phyloP scores from a whole-genome alignment of 306 rosid genomes.

The Lathyrus tuberosus region DNA sequence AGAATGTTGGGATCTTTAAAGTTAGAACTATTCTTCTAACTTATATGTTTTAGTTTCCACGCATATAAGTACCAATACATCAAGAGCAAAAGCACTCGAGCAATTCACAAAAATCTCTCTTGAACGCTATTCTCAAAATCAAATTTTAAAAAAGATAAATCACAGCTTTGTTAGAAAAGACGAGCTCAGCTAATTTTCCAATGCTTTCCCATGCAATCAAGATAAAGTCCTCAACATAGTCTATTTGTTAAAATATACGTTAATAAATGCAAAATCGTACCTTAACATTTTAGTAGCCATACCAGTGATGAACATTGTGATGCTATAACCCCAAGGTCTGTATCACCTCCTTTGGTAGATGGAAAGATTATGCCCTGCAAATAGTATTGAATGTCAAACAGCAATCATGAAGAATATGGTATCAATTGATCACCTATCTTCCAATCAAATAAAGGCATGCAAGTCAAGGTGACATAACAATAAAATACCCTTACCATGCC shows the following conservation, averaged over 20 bases:
- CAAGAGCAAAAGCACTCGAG: not conserved
- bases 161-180: constrained; percentile 2
- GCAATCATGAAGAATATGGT: constrained; percentile 12
- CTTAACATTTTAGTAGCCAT: constrained; percentile 37
- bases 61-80: not conserved
- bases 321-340: constrained; percentile 65
- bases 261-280: constrained; percentile 15
- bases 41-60: not conserved
- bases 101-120: constrained; percentile 3
- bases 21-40: not conserved
- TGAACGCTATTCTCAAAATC: not conserved
- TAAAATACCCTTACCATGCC: constrained; percentile 65
- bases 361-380: constrained; percentile 79
- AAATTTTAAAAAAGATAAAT: not conserved
- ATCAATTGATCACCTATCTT: constrained; percentile 25
- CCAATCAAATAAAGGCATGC: constrained; percentile 30
- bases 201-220: constrained; percentile 13
- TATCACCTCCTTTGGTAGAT: constrained; percentile 57
- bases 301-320: constrained; percentile 82
- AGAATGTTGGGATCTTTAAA: not conserved
- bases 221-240: constrained; percentile 20
- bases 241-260: constrained; percentile 28
- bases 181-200: constrained; percentile 2
- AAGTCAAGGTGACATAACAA: constrained; percentile 22
- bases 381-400: constrained; percentile 27